A percentile compares a stretch with the other conserved stretches of the same genome.
phyloP scores from a whole-genome alignment of 2,329 filamentous ascomycete species.

The Alternaria gaisen region DNA sequence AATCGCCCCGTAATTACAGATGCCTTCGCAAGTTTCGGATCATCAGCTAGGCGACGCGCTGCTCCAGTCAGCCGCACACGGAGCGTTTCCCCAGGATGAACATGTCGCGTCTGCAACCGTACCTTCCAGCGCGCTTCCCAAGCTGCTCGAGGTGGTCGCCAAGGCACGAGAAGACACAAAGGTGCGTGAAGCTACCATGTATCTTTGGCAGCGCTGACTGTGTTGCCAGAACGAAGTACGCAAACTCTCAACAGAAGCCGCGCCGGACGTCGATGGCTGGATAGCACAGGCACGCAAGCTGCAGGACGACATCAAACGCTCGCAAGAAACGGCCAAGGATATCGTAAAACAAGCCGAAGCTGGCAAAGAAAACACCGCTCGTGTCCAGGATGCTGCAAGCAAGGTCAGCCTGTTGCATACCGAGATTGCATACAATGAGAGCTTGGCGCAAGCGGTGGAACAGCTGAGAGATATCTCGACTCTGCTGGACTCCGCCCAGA shows the following conservation, averaged over 20 bases:
- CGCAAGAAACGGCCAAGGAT: conserved; percentile 79
- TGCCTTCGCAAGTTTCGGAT: conserved; percentile 42
- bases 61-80: conserved; percentile 69
- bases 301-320: conserved; percentile 84
- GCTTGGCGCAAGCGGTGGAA: conserved; percentile 60
- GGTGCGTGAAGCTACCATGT: conserved; percentile 44
- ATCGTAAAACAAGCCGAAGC: conserved; percentile 81
- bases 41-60: conserved; percentile 65
- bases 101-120: conserved; percentile 63
- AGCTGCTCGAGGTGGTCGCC: conserved; percentile 60
- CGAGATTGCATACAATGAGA: conserved; percentile 68
- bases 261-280: conserved; percentile 85
- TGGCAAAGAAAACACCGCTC: conserved; percentile 68
- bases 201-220: conserved; percentile 7
- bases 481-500: conserved; percentile 58
- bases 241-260: conserved; percentile 76
- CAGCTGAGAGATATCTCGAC: conserved; percentile 61
- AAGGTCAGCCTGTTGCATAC: conserved; percentile 65
- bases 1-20: conserved; percentile 23
- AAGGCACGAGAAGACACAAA: conserved; percentile 64
- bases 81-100: conserved; percentile 66
- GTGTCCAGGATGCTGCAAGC: conserved; percentile 68
- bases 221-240: conserved; percentile 72
- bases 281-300: conserved; percentile 83
- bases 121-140: conserved; percentile 58